Evolutionary conservation across 495 filamentous ascomycete species (phyloP), one percentile per base, ranked within the genome.

Genomic region (Neurospora sp.): DNA sequence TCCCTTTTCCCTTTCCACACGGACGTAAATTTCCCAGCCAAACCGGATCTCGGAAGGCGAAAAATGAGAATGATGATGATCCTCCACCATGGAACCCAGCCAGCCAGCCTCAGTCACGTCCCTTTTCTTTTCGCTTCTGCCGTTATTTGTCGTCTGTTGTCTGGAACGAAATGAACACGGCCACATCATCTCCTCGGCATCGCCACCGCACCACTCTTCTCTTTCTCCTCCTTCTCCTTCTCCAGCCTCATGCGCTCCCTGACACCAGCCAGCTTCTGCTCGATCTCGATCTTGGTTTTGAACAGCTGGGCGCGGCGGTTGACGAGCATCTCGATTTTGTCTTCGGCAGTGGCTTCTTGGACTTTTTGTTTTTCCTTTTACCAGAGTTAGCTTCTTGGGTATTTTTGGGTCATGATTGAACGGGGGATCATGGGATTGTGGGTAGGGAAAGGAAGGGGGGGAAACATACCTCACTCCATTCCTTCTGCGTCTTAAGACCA

Each of bases 401-500:
- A 0, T 42, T 53, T 22, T 22, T 3, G 39, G 39, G 8, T 35
- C 17, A 20, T 37, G 37, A 70, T 10, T 35, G 8, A 70, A 65
- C 35, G 68, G 40, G 10, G 20, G 37, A 22, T 12, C 37, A 27
- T 38, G 68, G 31, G 37, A 5, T 35, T 35, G 31, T 35, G 31
- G 27, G 35, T 37, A 12, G 44, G 17, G 9, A 22, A 42, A 16
- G 48, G n/a, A 42, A 8, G 17, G 45, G 35, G 38, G n/a, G 65
- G 35, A 17, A 6, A 20, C 77, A 5, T 76, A 82, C 82, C 5
- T 75, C 72, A 12, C 74, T 75, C 68, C 73, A 79, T 40, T 89
- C 85, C 73, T 84, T 78, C 72, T 79, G 79, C 70, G 81, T 84
- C 80, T 89, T 90, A 40, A 90, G 76, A n/a, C 84, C 84, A 3